Percentiles rank a stretch among this genome's conserved stretches.
phyloP scores from a whole-genome alignment of 345 rosid species.

The Heritiera littoralis region DNA sequence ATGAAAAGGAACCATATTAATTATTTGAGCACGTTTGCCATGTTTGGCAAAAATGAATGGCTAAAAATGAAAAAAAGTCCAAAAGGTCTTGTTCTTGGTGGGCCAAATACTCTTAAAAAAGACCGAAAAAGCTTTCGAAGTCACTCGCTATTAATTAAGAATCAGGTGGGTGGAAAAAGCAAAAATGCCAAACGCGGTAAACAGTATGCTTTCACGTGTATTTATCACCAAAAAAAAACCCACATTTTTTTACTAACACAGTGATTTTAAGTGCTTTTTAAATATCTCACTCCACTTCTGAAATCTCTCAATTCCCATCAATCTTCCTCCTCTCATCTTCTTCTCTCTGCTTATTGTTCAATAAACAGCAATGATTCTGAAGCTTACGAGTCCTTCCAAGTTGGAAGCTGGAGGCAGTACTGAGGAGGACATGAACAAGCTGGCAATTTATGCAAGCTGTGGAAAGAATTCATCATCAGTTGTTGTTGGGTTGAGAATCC shows the following conservation, averaged over 20 bases:
- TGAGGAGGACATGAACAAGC: neutral
- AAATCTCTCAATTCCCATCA: neutral
- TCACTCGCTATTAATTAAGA: neutral
- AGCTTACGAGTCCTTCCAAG: conserved; percentile 21
- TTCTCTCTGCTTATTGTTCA: neutral
- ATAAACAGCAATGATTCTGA: conserved; percentile 20
- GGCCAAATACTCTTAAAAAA: neutral
- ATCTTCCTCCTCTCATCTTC: too few species aligned
- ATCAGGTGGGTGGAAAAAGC: neutral
- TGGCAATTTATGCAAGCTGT: conserved; percentile 1
- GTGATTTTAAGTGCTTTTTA: conserved; percentile 10
- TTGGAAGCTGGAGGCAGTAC: neutral
- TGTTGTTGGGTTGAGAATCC: conserved; percentile 58
- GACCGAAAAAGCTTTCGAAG: neutral
- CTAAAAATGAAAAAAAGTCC: neutral
- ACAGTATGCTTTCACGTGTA: neutral
- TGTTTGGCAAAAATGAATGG: neutral
- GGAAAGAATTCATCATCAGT: conserved; percentile 18
- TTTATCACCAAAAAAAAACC: neutral
- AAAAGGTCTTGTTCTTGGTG: conserved; percentile 15
- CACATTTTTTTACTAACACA: neutral
- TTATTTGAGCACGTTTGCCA: conserved; percentile 16
- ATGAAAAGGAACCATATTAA: too few species aligned
- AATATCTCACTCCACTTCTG: conserved; percentile 22
- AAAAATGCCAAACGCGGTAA: neutral